A percentile compares a stretch with the other conserved stretches of the same genome.
Conservation (phyloP, 2,329 filamentous ascomycete genomes). For the Tympanopsis confertula region DNA sequence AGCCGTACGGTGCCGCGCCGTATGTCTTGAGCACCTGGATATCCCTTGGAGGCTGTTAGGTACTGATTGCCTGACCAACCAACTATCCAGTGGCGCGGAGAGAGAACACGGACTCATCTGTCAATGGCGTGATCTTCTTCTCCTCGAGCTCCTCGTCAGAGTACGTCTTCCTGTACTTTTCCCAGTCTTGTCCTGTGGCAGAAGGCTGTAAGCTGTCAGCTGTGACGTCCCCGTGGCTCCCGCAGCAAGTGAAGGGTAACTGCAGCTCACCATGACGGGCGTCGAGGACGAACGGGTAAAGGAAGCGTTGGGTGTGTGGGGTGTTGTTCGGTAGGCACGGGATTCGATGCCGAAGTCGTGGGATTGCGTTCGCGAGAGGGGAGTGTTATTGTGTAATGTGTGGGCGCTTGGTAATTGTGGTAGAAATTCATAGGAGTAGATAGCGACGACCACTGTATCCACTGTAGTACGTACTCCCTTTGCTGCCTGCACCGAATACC, state of each 20-base stretch:
- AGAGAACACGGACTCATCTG: constrained; percentile 68
- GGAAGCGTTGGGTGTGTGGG: no score
- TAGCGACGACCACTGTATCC: no score
- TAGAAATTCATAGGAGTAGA: no score
- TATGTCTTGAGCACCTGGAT: constrained; percentile 99
- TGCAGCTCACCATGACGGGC: not conserved
- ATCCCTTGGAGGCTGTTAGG: constrained; percentile 51
- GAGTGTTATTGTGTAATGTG: no score
- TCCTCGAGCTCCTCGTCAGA: constrained; percentile 94
- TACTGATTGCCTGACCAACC: not conserved
- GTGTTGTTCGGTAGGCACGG: no score
- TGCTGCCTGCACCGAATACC: no score
- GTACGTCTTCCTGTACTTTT: constrained; percentile 97
- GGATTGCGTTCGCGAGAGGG: no score
- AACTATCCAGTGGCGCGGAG: not conserved
- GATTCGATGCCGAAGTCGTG: no score
- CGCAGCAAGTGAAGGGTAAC: no score
- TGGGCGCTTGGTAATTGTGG: no score
- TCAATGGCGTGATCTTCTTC: constrained; percentile 97
- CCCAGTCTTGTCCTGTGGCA: constrained; percentile 88
- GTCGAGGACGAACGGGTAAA: no score
- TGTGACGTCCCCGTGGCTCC: not conserved
- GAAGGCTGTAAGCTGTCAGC: constrained; percentile 71
- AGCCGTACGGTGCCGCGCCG: constrained; percentile 88
- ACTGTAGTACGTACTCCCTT: no score